These are phyloP conservation scores for Euphrasia arctica DNA, from an alignment of 305 asterid genomes.

Conservation along the genomic window DNA sequence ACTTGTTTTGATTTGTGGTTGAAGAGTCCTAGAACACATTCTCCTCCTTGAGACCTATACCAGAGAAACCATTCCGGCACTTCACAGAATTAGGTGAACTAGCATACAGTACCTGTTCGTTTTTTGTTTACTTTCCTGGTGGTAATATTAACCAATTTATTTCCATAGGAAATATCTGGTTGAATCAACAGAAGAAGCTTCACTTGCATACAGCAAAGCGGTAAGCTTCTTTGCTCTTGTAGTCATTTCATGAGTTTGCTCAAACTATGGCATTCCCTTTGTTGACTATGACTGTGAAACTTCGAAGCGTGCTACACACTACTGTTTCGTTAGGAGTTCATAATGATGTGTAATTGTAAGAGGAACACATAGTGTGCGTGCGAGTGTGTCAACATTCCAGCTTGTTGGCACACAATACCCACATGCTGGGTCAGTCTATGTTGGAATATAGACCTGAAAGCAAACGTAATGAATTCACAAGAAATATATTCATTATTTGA, in stretches of 20 bases:
- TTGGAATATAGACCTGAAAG: background rate
- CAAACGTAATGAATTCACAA: background rate
- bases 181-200: slow-evolving; percentile 95
- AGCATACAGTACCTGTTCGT: slow-evolving; percentile 8
- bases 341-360: background rate
- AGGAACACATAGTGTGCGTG: background rate
- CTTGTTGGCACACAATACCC: background rate
- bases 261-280: slow-evolving; percentile 11
- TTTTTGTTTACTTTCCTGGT: slow-evolving; percentile 15
- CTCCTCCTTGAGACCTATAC: slow-evolving; percentile 93
- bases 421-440: background rate
- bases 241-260: slow-evolving; percentile 12
- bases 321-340: slow-evolving; percentile 6
- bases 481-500: background rate
- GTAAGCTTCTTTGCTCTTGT: slow-evolving; percentile 40
- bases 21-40: slow-evolving; percentile 85
- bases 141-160: slow-evolving; percentile 20
- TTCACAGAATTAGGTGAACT: slow-evolving; percentile 80
- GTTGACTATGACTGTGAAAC: background rate
- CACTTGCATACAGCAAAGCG: slow-evolving; percentile 94
- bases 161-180: slow-evolving; percentile 72
- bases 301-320: background rate
- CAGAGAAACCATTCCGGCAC: slow-evolving; percentile 87
- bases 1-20: slow-evolving; percentile 30
- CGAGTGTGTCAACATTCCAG: too few relatives aligned